phyloP scores from a whole-genome alignment of 2,329 filamentous ascomycete genomes.

The Hypoxylon rubiginosum region DNA sequence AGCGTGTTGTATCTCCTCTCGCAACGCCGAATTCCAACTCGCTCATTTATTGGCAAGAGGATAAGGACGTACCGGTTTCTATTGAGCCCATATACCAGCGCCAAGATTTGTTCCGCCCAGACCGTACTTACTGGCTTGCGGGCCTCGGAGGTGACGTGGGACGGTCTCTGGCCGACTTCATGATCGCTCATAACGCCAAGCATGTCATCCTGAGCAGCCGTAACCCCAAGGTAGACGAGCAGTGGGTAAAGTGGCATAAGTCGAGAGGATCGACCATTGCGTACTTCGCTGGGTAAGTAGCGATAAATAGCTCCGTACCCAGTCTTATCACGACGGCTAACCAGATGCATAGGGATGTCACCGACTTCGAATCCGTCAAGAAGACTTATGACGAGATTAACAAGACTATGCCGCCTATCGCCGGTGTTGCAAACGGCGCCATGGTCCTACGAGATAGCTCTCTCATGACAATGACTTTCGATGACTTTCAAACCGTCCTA shows the following conservation, averaged over 20 bases:
- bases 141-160: slow-evolving; percentile 48
- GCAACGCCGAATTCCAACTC: slow-evolving; percentile 12
- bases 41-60: slow-evolving; percentile 8
- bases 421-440: slow-evolving; percentile 22
- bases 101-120: slow-evolving; percentile 21
- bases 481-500: slow-evolving; percentile 48
- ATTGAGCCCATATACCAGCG: slow-evolving; percentile 15
- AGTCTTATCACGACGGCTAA: neutral
- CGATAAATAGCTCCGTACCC: neutral
- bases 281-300: slow-evolving; percentile 18
- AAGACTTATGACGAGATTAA: slow-evolving; percentile 20
- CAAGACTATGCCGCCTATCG: slow-evolving; percentile 17
- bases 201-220: slow-evolving; percentile 50
- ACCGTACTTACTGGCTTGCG: slow-evolving; percentile 48
- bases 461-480: slow-evolving; percentile 49
- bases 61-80: slow-evolving; percentile 1
- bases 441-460: slow-evolving; percentile 58
- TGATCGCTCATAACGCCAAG: slow-evolving; percentile 45
- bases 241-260: slow-evolving; percentile 28
- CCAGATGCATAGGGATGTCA: slow-evolving; percentile 11
- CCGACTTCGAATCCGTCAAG: slow-evolving; percentile 16
- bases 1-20: neutral
- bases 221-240: slow-evolving; percentile 43
- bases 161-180: slow-evolving; percentile 45
- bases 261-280: slow-evolving; percentile 1